These are phyloP conservation scores for Kurtzmaniella fragi DNA, from an alignment of 805 yeast genomes.

Conservation along the genomic window DNA sequence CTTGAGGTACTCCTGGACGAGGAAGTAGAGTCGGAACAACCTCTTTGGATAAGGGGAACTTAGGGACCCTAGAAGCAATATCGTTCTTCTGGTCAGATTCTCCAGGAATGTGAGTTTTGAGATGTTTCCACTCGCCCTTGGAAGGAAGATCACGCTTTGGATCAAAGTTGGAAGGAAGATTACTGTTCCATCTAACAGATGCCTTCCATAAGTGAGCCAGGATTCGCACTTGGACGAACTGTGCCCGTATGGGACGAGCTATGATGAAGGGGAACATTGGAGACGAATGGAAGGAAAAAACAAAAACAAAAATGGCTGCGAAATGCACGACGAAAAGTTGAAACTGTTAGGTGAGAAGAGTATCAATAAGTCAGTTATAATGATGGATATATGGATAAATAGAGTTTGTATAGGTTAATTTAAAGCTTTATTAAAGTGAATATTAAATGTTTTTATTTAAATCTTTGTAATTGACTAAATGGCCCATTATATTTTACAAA, in stretches of 20 bases:
- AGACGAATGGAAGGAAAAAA: too few relatives aligned
- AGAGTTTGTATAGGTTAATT: too few relatives aligned
- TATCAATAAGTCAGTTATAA: too few relatives aligned
- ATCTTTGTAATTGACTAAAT: too few relatives aligned
- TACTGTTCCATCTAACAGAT: not conserved
- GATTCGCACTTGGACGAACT: not conserved
- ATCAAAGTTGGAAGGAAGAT: conserved; percentile 23
- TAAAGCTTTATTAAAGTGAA: too few relatives aligned
- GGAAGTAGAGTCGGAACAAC: conserved; percentile 64
- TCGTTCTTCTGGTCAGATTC: conserved; percentile 41
- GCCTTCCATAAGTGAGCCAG: not conserved
- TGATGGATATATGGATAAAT: too few relatives aligned
- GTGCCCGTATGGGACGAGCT: not conserved
- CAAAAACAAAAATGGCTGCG: not conserved
- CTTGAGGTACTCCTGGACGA: conserved; percentile 72
- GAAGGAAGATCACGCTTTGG: conserved; percentile 29
- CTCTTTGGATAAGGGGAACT: conserved; percentile 61
- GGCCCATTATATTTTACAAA: too few relatives aligned
- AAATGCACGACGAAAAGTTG: not conserved
- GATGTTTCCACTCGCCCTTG: conserved; percentile 36
- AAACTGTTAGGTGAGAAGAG: too few relatives aligned
- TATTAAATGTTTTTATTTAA: too few relatives aligned
- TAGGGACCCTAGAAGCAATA: conserved; percentile 56
- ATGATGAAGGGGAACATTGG: too few relatives aligned
- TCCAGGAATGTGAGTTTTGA: conserved; percentile 54